These are phyloP conservation scores for Dendrobium officinale DNA, from an alignment of 106 monocot genomes.

Conservation along the genomic window DNA sequence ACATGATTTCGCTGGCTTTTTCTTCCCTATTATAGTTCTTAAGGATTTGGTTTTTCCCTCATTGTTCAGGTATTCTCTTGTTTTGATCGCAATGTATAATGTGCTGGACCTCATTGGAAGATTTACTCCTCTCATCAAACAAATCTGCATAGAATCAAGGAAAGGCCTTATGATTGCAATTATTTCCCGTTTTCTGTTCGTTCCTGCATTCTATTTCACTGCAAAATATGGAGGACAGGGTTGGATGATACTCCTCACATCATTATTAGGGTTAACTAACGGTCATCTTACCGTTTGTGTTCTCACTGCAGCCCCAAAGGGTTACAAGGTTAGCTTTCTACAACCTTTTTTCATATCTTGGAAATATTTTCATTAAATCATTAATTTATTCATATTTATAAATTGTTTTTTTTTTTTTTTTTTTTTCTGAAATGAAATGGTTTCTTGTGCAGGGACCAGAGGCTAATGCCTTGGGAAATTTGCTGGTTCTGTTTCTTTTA, in stretches of 20 bases:
- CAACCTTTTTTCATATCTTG: neutral
- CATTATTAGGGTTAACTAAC: slow-evolving; percentile 43
- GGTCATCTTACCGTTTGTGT: slow-evolving; percentile 60
- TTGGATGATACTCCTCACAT: slow-evolving; percentile 54
- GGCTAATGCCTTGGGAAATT: slow-evolving; percentile 34
- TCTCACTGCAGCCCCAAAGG: slow-evolving; percentile 39
- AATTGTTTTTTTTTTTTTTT: neutral
- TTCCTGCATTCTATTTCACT: slow-evolving; percentile 67
- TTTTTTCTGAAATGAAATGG: neutral
- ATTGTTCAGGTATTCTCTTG: slow-evolving; percentile 48
- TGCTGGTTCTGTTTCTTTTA: slow-evolving; percentile 19
- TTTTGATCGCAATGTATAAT: slow-evolving; percentile 65
- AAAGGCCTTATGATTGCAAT: slow-evolving; percentile 26
- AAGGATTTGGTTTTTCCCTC: neutral
- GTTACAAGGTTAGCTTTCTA: slow-evolving; percentile 37
- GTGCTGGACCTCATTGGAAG: slow-evolving; percentile 59
- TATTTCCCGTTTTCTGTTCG: slow-evolving; percentile 38
- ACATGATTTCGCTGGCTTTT: no score
- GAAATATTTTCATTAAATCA: no score
- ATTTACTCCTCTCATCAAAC: slow-evolving; percentile 35
- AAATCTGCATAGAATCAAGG: slow-evolving; percentile 34
- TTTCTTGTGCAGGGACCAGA: slow-evolving; percentile 25
- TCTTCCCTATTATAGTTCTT: no score
- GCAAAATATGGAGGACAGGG: slow-evolving; percentile 50
- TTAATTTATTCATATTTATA: neutral